Evolutionary conservation across 148 eudicot genomes (phyloP).

Genomic region (Rhododendron vialii): DNA sequence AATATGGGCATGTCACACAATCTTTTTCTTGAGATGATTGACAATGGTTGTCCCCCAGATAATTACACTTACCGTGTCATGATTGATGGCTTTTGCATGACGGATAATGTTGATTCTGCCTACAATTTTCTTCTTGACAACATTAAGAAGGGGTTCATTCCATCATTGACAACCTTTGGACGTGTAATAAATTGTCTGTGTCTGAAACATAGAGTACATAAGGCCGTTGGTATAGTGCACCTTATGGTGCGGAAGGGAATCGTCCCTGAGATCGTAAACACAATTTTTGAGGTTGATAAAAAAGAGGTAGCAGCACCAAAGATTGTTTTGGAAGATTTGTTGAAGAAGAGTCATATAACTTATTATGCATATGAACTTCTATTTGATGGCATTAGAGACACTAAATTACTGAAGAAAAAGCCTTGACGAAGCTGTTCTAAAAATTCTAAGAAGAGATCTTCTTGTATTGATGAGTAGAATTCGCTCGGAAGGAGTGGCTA

Average conservation of each 20-base stretch:
- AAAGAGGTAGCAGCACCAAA: conserved; percentile 90
- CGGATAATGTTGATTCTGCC: conserved; percentile 60
- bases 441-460: conserved; percentile 4
- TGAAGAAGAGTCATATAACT: conserved; percentile 80
- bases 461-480: background rate
- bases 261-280: conserved; percentile 76
- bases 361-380: conserved; percentile 82
- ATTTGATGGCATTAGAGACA: conserved; percentile 79
- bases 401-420: conserved; percentile 52
- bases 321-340: conserved; percentile 81
- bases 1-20: conserved; percentile 58
- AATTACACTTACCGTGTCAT: conserved; percentile 68
- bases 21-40: conserved; percentile 60
- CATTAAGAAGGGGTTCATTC: conserved; percentile 56
- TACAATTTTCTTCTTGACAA: conserved; percentile 52
- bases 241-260: conserved; percentile 72
- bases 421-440: conserved; percentile 4
- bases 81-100: conserved; percentile 85
- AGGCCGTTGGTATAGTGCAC: conserved; percentile 69
- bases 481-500: background rate
- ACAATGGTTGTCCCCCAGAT: conserved; percentile 57
- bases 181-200: conserved; percentile 86
- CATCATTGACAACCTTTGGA: conserved; percentile 69
- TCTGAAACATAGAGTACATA: conserved; percentile 56
- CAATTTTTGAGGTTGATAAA: conserved; percentile 69